A percentile compares a stretch with the other conserved stretches of the same genome.
phyloP scores from a whole-genome alignment of 2,329 filamentous ascomycete species.

The Phoma sp. region DNA sequence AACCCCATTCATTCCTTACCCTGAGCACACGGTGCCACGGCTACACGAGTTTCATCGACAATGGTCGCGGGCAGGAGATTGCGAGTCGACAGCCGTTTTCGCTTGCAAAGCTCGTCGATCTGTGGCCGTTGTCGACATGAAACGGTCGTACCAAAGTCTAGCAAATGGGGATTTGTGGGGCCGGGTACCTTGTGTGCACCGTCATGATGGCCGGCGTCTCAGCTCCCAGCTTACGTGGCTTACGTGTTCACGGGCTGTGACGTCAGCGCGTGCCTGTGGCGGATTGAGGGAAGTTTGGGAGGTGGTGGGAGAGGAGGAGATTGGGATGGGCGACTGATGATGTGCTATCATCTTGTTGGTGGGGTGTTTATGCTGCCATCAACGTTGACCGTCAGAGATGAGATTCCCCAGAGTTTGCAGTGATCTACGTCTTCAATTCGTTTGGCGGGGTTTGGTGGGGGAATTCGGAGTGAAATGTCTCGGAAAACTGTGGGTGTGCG shows the following conservation, averaged over 20 bases:
- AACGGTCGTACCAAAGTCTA: constrained; percentile 17
- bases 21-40: not conserved
- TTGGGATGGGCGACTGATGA: constrained; percentile 2
- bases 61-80: constrained; percentile 15
- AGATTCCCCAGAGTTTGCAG: not conserved
- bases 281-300: not conserved
- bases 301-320: not conserved
- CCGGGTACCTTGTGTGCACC: constrained; percentile 12
- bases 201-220: not conserved
- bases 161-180: constrained; percentile 7
- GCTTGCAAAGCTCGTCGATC: constrained; percentile 4
- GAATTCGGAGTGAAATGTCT: constrained; percentile 1
- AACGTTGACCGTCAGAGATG: not conserved
- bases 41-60: constrained; percentile 10
- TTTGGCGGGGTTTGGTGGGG: constrained; percentile 13
- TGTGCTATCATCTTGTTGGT: not conserved
- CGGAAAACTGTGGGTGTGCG: constrained; percentile 3
- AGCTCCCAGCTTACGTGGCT: constrained; percentile 14
- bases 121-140: constrained; percentile 14
- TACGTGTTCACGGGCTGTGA: constrained; percentile 7
- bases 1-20: not conserved
- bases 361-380: not conserved
- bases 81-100: constrained; percentile 11
- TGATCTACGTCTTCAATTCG: not conserved
- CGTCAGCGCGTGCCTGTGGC: constrained; percentile 10